Evolutionary conservation across 345 rosid species (phyloP), one percentile per base, ranked within the genome.

Genomic region (Cardiospermum halicacabum): DNA sequence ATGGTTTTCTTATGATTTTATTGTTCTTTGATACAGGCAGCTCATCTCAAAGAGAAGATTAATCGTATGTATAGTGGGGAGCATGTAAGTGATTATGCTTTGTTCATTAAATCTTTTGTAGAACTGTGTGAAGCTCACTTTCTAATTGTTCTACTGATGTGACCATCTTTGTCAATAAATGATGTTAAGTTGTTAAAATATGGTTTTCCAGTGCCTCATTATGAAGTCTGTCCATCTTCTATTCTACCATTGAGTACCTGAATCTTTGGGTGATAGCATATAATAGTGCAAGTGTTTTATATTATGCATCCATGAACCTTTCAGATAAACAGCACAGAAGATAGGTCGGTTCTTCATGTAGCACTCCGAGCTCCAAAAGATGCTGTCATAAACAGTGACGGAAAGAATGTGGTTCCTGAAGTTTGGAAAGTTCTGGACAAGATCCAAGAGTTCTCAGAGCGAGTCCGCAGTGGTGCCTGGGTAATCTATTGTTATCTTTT

Each of bases 361-460:
- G 97, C 97, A 56, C 95, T 94, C 27, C 92, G 97, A 58, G 97
- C 97, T 68, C 85, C 91, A 32, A 84, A 84, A 67, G 89, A 91
- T 77, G 83, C 89, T 47, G 82, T 82, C 64, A 82, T 91, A 30
- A 68, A 80, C 67, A 79, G 84, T 71, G 96, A 87, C 81, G 89
- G 97, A 32, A 88, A 82, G 82, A 85, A 94, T 74, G 91, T 91
- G 13, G 92, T 94, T 55, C 91, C 95, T 1, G 89, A 83, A 69
- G 97, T 94, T 53, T 91, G 99, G 99, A 80, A 74, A 39, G 97
- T 94, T 75, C 67, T 94, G 57, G 91, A 94, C 71, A 89, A 94
- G 80, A 89, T 94, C 79, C 75, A 79, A 73, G 85, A 79, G 24
- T 94, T 94, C 74, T 91, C 97, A 11, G 97, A 94, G 75, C 81